These are phyloP conservation scores for Phlegmacium glaucopus DNA, from an alignment of 768 basidiomycete genomes.

Conservation along the genomic window DNA sequence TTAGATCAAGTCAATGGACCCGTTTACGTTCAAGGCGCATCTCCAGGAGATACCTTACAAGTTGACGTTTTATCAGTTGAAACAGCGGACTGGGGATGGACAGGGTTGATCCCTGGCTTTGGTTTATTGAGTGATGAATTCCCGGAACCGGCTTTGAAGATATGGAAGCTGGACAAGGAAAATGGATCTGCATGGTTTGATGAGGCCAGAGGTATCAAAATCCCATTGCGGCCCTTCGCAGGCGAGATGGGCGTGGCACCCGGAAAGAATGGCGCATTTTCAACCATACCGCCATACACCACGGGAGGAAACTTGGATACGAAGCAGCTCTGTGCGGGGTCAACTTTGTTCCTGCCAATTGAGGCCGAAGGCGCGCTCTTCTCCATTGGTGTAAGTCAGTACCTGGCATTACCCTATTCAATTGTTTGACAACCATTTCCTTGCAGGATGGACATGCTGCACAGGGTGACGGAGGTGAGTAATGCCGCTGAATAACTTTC, in stretches of 20 bases:
- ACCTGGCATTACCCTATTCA: conserved; percentile 1
- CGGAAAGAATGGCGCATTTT: conserved; percentile 46
- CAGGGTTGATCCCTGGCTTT: conserved; percentile 55
- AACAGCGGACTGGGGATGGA: conserved; percentile 63
- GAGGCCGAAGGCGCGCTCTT: conserved; percentile 60
- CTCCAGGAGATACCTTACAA: conserved; percentile 56
- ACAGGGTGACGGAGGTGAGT: conserved; percentile 62
- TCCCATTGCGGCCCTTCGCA: conserved; percentile 54
- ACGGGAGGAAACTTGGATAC: conserved; percentile 66
- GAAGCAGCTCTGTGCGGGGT: conserved; percentile 48
- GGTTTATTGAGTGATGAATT: conserved; percentile 57
- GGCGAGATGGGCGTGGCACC: conserved; percentile 65
- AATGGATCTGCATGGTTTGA: conserved; percentile 50
- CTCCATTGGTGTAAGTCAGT: conserved; percentile 48
- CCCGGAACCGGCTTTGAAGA: conserved; percentile 46
- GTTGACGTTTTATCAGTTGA: conserved; percentile 53
- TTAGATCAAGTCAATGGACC: conserved; percentile 63
- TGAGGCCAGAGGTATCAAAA: conserved; percentile 40
- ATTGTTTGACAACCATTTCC: neutral
- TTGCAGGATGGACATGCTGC: conserved; percentile 61
- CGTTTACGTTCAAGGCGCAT: conserved; percentile 47
- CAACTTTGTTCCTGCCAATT: conserved; percentile 56
- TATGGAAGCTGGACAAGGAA: conserved; percentile 45
- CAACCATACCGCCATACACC: conserved; percentile 59
- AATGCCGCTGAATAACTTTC: neutral